Conservation (phyloP, 2,329 filamentous ascomycete genomes). For the Plenodomus lindquistii region DNA sequence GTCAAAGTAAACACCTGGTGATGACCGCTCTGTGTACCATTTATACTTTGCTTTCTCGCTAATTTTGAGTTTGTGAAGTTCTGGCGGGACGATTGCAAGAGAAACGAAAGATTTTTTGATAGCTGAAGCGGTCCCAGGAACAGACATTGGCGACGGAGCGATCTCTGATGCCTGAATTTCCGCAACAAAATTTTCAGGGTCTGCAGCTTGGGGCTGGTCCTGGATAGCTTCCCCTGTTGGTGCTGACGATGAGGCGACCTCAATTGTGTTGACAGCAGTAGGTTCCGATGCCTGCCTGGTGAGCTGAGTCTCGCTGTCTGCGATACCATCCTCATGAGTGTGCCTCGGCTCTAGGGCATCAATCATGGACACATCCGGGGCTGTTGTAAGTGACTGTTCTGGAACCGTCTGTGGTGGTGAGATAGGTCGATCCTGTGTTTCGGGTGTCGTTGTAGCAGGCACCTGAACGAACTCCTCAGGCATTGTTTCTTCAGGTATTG, state of each 20-base stretch:
- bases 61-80: neutral
- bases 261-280: neutral
- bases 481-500: neutral
- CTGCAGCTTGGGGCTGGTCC: neutral
- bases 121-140: neutral
- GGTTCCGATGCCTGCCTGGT: neutral
- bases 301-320: neutral
- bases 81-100: too few relatives aligned
- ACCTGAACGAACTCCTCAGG: too few relatives aligned
- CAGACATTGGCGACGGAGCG: neutral
- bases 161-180: neutral
- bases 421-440: neutral
- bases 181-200: neutral
- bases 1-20: slow-evolving; percentile 50
- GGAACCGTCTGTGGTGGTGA: neutral
- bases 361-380: neutral
- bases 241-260: neutral
- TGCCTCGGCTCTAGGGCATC: neutral
- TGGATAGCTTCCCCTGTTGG: neutral
- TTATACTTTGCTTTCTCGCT: too few relatives aligned
- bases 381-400: neutral
- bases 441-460: neutral
- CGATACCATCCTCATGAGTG: too few relatives aligned
- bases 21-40: slow-evolving; percentile 12
- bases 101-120: neutral